phyloP scores from a whole-genome alignment of 495 filamentous ascomycete genomes.

The Parmelia sp. region DNA sequence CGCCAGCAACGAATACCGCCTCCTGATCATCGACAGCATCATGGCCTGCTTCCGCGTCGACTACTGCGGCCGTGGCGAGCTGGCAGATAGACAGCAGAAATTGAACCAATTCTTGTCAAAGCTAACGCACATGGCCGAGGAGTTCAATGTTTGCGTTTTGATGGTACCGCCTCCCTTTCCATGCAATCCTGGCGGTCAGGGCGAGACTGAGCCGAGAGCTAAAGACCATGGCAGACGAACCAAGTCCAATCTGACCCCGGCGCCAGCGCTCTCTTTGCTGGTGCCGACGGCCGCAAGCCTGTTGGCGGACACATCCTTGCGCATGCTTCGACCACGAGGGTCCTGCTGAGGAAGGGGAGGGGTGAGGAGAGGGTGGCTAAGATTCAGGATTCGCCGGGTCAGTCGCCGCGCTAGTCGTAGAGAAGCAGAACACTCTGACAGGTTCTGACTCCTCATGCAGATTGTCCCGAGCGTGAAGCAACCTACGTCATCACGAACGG shows the following conservation, averaged over 20 bases:
- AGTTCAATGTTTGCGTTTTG: slow-evolving; percentile 72
- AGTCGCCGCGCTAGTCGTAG: slow-evolving; percentile 18
- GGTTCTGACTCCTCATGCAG: slow-evolving; percentile 31
- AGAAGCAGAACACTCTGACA: neutral
- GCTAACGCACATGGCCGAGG: slow-evolving; percentile 69
- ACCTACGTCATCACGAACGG: slow-evolving; percentile 75
- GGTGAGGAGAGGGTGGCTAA: slow-evolving; percentile 77
- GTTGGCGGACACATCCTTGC: slow-evolving; percentile 76
- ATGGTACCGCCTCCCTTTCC: slow-evolving; percentile 44
- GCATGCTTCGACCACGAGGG: slow-evolving; percentile 68
- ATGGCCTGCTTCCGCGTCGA: slow-evolving; percentile 75
- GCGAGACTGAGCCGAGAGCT: neutral
- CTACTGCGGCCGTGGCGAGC: slow-evolving; percentile 66
- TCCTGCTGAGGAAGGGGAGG: slow-evolving; percentile 68
- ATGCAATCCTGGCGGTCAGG: neutral
- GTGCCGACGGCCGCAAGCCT: slow-evolving; percentile 68
- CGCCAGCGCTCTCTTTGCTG: slow-evolving; percentile 70
- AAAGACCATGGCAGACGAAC: slow-evolving; percentile 51
- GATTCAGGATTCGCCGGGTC: slow-evolving; percentile 70
- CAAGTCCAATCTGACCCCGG: slow-evolving; percentile 80
- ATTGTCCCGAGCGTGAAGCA: slow-evolving; percentile 70
- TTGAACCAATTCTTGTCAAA: slow-evolving; percentile 64
- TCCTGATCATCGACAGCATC: slow-evolving; percentile 72
- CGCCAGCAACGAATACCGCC: slow-evolving; percentile 60
- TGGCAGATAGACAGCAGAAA: slow-evolving; percentile 72